Evolutionary conservation across 2,329 filamentous ascomycete species (phyloP).

Genomic region (Elsinoe arachidis): DNA sequence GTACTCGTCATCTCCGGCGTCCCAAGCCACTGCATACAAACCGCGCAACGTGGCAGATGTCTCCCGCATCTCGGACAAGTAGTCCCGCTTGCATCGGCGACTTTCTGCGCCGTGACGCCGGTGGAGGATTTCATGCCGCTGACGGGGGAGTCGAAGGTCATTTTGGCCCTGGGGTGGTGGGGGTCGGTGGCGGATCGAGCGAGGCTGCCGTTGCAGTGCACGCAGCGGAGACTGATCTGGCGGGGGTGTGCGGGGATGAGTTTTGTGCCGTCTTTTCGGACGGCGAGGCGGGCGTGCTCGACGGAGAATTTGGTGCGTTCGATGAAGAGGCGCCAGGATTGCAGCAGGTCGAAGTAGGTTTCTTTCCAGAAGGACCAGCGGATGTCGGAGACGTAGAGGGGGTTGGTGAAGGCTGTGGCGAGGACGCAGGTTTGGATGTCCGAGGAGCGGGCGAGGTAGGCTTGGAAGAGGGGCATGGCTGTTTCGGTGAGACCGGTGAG

Average conservation of each 20-base stretch:
- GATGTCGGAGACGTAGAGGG: slow-evolving; percentile 67
- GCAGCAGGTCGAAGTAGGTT: slow-evolving; percentile 61
- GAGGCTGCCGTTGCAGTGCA: slow-evolving; percentile 58
- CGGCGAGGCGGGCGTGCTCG: slow-evolving; percentile 61
- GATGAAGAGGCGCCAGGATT: slow-evolving; percentile 61
- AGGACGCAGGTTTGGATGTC: slow-evolving; percentile 74
- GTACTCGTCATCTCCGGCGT: slow-evolving; percentile 44
- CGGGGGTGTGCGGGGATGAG: slow-evolving; percentile 56
- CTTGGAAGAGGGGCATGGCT: slow-evolving; percentile 65
- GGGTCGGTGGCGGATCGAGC: slow-evolving; percentile 34
- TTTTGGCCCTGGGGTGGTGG: slow-evolving; percentile 11
- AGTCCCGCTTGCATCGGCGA: slow-evolving; percentile 34
- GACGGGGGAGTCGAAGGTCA: slow-evolving; percentile 15
- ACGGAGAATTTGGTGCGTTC: slow-evolving; percentile 71
- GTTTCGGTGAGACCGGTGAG: slow-evolving; percentile 67
- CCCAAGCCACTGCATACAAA: slow-evolving; percentile 55
- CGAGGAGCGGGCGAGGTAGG: slow-evolving; percentile 65
- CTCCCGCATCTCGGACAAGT: slow-evolving; percentile 54
- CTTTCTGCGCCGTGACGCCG: slow-evolving; percentile 20
- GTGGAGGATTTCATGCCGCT: slow-evolving; percentile 14
- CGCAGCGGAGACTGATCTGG: slow-evolving; percentile 66
- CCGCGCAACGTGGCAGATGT: slow-evolving; percentile 54
- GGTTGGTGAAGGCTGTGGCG: slow-evolving; percentile 63
- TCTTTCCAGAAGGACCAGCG: slow-evolving; percentile 72
- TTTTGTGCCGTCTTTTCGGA: slow-evolving; percentile 53